Evolutionary conservation across 1,284 basidiomycete genomes (phyloP), one percentile per base, ranked within the genome.

Genomic region (Vanrija sp.): DNA sequence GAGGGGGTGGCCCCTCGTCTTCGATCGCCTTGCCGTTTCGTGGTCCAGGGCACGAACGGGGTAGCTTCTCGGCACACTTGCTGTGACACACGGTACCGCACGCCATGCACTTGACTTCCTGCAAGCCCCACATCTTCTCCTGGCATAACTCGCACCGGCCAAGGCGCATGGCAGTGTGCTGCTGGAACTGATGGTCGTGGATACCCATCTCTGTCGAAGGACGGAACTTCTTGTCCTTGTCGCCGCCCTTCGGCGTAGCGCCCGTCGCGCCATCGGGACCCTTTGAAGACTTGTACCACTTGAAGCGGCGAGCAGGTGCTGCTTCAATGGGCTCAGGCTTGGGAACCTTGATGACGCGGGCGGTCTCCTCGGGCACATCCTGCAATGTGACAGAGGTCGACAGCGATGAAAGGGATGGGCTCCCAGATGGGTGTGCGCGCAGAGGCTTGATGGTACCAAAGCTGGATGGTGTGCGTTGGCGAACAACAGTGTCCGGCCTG

Each of bases 101-200:
- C 1, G 69, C 79, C 78, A 57, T 12, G 25, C 95, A 98, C 34
- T 90, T 86, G 55, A 92, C 82, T 73, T 83, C 82, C 52, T 93
- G 91, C 39, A 94, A 86, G 6, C 95, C 95, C 93, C 94, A 98
- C 86, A 98, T 87, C 80, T 97, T 98, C 71, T 98, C 96, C 40
- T 87, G 87, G 72, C 95, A 98, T 55, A 95, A 87, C 69, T 98
- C 93, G 72, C 95, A 98, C 45, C 91, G 82, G 16, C 90, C 87
- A 54, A 96, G 89, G 34, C 93, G 84, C 58, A 98, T 80, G 21
- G 93, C 85, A 68, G 87, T 95, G 67, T 91, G 81, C 60, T 89
- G 91, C 72, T 93, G 89, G 81, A 98, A 98, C 57, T 83, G 83
- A 73, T 98, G 95, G 60, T 88, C 86, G 43, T 69, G 64, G 15